Base-by-base conservation (phyloP, 2,329 filamentous ascomycete genomes). In the Apiospora rasikravindrae region DNA sequence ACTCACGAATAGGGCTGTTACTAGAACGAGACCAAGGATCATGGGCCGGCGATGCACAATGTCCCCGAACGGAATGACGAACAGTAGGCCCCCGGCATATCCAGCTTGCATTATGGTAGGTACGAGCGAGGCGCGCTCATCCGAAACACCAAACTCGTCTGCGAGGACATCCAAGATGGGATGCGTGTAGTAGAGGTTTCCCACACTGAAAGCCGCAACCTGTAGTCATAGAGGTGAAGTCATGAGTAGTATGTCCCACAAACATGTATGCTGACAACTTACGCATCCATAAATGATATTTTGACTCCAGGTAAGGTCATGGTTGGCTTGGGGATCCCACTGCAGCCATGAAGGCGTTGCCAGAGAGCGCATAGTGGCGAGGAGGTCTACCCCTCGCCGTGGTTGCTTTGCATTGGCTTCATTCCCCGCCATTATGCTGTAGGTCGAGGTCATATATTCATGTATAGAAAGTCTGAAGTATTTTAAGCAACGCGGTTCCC, bases 21-120 rank as follows among this genome's bases (percentile, higher is more conserved):
- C 86, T 42, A 88, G 85, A 33, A 89, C 86, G 47, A 92, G 78
- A 0, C 82, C 80, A 22, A 91, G 81, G 4, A 91, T 89, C 75
- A 91, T 90, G 0, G 87, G 86, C 69, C 90, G 81, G 67, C 90
- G 82, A 22, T 37, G 44, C 14, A 67, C 24, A 16, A 71, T 40
- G 42, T 91, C 89, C 0, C 89, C 89, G 49, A 91, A 75, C 0
- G 89, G 89, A 78, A 89, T 91, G 24, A 91, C 79, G 70, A 90
- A 87, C 44, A 90, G 78, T 70, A 91, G 75, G 0, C 89, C 89
- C 0, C 83, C 83, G 2, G 88, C 89, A 82, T 91, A 91, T 1
- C 89, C 89, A 16, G 88, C 88, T 77, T 91, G 89, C 78, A 88
- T 88, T 51, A 89, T 83, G 0, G 89, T 91, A 0, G 89, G 89